Percentiles rank a stretch among this genome's conserved stretches.
phyloP scores from a whole-genome alignment of 805 yeast species.

The Ogataea corticis region DNA sequence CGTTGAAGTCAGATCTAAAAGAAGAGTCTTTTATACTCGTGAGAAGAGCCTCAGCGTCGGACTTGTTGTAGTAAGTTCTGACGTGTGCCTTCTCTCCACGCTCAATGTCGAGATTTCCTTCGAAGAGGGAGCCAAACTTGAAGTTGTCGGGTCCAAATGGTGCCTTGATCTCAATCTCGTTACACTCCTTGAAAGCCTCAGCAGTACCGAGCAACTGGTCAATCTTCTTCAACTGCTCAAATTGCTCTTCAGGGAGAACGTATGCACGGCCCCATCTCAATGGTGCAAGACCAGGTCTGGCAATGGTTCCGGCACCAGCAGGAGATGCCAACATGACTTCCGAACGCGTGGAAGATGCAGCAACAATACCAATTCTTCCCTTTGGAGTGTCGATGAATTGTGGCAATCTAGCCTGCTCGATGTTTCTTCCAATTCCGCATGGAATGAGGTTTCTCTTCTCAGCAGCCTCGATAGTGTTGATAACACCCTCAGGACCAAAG shows the following conservation, averaged over 20 bases:
- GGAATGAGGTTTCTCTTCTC: slow-evolving; percentile 26
- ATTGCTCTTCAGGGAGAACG: slow-evolving; percentile 28
- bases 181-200: slow-evolving; percentile 30
- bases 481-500: slow-evolving; percentile 28
- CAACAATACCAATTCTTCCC: slow-evolving; percentile 31
- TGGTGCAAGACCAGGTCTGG: slow-evolving; percentile 31
- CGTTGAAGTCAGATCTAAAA: slow-evolving; percentile 29
- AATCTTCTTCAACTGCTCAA: slow-evolving; percentile 25
- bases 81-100: slow-evolving; percentile 30
- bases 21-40: slow-evolving; percentile 26
- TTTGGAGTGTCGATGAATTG: slow-evolving; percentile 27
- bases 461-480: slow-evolving; percentile 28
- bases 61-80: slow-evolving; percentile 23
- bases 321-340: slow-evolving; percentile 29
- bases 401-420: slow-evolving; percentile 28
- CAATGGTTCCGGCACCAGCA: slow-evolving; percentile 28
- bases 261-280: slow-evolving; percentile 31
- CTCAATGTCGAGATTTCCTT: slow-evolving; percentile 28
- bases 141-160: slow-evolving; percentile 25
- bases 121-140: slow-evolving; percentile 32
- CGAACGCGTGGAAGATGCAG: slow-evolving; percentile 28
- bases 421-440: slow-evolving; percentile 30
- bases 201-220: slow-evolving; percentile 33
- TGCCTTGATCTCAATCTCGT: slow-evolving; percentile 32
- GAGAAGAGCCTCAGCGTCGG: slow-evolving; percentile 25